Evolutionary conservation across 768 basidiomycete genomes (phyloP).

Genomic region (Phylloporus arenicola): DNA sequence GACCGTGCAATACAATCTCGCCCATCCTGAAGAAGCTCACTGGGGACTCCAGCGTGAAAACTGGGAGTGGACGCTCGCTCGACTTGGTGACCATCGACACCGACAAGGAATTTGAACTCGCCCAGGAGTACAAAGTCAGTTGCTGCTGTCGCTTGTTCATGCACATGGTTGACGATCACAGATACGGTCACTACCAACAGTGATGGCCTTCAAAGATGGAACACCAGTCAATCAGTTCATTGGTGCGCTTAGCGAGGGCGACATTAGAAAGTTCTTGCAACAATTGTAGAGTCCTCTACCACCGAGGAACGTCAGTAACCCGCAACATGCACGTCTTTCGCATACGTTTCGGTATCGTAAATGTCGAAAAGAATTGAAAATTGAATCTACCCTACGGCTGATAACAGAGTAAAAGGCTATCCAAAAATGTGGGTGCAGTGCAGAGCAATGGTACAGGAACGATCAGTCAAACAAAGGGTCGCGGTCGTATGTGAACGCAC

Average conservation of each 20-base stretch:
- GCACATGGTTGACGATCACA: constrained; percentile 21
- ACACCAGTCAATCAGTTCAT: constrained; percentile 54
- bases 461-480: not conserved
- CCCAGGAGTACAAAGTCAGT: constrained; percentile 43
- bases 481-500: not conserved
- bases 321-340: not conserved
- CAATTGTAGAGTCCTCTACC: constrained; percentile 23
- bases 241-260: constrained; percentile 47
- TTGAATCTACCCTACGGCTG: constrained; percentile 6
- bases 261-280: constrained; percentile 43
- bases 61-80: constrained; percentile 51
- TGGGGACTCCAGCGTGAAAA: constrained; percentile 35
- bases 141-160: not conserved
- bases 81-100: constrained; percentile 72
- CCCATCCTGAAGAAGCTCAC: constrained; percentile 64
- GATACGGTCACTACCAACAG: constrained; percentile 76
- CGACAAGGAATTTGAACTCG: constrained; percentile 50
- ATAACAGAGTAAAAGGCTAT: constrained; percentile 6
- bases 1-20: constrained; percentile 67
- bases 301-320: not conserved
- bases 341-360: constrained; percentile 9
- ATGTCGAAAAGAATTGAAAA: not conserved
- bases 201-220: constrained; percentile 70
- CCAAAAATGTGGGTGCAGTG: constrained; percentile 13
- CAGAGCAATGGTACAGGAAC: constrained; percentile 9